Evolutionary conservation across 768 basidiomycete species (phyloP), one percentile per base, ranked within the genome.

Genomic region (Saitozyma podzolica): DNA sequence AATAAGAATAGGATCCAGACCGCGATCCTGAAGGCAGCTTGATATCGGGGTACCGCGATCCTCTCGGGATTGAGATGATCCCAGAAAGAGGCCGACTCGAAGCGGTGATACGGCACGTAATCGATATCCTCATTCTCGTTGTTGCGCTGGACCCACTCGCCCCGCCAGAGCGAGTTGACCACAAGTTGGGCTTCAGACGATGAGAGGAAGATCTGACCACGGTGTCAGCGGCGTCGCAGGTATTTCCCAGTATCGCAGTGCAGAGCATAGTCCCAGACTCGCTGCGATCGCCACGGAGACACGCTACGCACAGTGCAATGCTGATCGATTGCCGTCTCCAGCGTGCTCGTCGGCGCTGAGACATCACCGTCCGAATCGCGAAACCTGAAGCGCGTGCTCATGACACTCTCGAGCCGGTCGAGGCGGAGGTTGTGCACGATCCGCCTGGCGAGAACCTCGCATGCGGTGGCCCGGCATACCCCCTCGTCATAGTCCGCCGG

Each of bases 261-360:
- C 3, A 14, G 14, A 14, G 47, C 47, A 19, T 48, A 2, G 2
- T 48, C 47, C 17, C 47, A 14, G 3, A 29, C 2, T 29, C 5
- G 29, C 29, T 29, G 29, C 5, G 29, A 29, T 5, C 5, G 48
- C 29, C 29, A 29, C 29, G 29, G 2, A 2, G 29, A 29, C 29
- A 29, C 17, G 61, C 62, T 16, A 58, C 73, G 45, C 71, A 92
- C 91, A 10, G 73, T 79, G 49, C 92, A 91, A 69, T 92, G 86
- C 58, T 90, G 86, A 78, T 97, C 94, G 64, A 95, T 90, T n/a
- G 94, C 92, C 77, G 88, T 81, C 77, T 97, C 94, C 49, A 96
- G 82, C 8, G 89, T 88, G 54, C 68, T 71, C 8, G 65, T 71
- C 6, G 76, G 67, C 6, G 78, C 72, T 9, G 78, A 76, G 10